A percentile compares a stretch with the other conserved stretches of the same genome.
Evolutionary conservation across 1,284 basidiomycete genomes (phyloP).

Genomic region (Macrocybe sp.): DNA sequence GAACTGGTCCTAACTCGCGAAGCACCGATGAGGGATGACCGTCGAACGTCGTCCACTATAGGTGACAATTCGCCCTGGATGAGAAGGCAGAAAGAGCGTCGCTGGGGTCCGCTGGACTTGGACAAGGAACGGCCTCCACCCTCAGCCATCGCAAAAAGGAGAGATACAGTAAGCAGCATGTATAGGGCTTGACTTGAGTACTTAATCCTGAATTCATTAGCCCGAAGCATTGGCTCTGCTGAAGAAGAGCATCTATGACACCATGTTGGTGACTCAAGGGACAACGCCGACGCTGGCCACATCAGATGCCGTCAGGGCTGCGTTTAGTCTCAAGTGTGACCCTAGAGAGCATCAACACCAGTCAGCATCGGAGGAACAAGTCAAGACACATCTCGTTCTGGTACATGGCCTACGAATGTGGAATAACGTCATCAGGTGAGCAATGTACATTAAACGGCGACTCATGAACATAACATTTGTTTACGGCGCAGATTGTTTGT

Average conservation of each 20-base stretch:
- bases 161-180: conserved; percentile 46
- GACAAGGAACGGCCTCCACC: conserved; percentile 57
- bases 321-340: conserved; percentile 46
- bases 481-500: conserved; percentile 38
- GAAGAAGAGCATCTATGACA: conserved; percentile 53
- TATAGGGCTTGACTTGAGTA: not conserved
- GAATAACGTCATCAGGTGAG: conserved; percentile 42
- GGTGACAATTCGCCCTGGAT: not conserved
- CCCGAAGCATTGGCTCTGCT: conserved; percentile 50
- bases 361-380: conserved; percentile 56
- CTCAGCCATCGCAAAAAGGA: conserved; percentile 56
- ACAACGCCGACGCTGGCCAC: conserved; percentile 46
- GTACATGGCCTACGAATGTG: conserved; percentile 52
- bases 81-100: conserved; percentile 34
- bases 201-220: conserved; percentile 23
- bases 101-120: conserved; percentile 55
- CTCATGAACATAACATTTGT: conserved; percentile 3
- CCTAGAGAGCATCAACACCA: conserved; percentile 45
- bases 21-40: not conserved
- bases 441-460: conserved; percentile 18
- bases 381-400: conserved; percentile 32
- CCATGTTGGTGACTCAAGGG: conserved; percentile 48
- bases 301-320: conserved; percentile 41
- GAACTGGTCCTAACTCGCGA: conserved; percentile 31
- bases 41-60: not conserved